These are phyloP conservation scores for Heterobasidion irregulare DNA, from an alignment of 1,284 basidiomycete genomes.

Conservation along the genomic window DNA sequence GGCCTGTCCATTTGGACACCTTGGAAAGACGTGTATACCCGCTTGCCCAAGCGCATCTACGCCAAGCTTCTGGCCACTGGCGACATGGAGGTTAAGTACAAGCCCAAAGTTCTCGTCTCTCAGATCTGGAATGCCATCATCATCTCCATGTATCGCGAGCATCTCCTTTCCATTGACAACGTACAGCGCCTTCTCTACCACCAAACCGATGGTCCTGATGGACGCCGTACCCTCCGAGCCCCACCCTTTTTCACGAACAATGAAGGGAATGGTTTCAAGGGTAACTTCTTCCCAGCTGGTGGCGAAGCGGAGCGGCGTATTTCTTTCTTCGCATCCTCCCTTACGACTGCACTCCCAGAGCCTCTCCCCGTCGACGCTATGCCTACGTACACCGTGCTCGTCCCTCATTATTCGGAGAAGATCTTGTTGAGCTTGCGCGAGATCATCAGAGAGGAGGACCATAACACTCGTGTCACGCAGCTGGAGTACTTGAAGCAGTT, in stretches of 20 bases:
- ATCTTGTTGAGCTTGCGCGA: conserved; percentile 90
- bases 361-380: conserved; percentile 92
- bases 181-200: conserved; percentile 93
- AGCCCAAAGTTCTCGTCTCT: conserved; percentile 95
- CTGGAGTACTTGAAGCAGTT: conserved; percentile 98
- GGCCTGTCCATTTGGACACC: conserved; percentile 97
- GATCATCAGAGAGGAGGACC: conserved; percentile 95
- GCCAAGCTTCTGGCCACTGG: conserved; percentile 89
- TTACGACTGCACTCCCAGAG: conserved; percentile 89
- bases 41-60: conserved; percentile 92
- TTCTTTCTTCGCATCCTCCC: conserved; percentile 93
- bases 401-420: conserved; percentile 96
- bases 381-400: conserved; percentile 95
- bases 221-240: conserved; percentile 83
- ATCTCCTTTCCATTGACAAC: conserved; percentile 90
- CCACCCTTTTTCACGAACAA: conserved; percentile 96
- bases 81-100: conserved; percentile 97
- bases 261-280: conserved; percentile 60
- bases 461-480: conserved; percentile 90
- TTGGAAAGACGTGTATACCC: conserved; percentile 93
- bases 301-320: conserved; percentile 94
- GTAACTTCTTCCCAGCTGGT: conserved; percentile 88
- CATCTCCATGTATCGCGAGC: conserved; percentile 98
- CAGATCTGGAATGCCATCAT: conserved; percentile 98
- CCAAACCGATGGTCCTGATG: conserved; percentile 82